Evolutionary conservation across 768 basidiomycete genomes (phyloP).

Genomic region (Lyophyllum atratum): DNA sequence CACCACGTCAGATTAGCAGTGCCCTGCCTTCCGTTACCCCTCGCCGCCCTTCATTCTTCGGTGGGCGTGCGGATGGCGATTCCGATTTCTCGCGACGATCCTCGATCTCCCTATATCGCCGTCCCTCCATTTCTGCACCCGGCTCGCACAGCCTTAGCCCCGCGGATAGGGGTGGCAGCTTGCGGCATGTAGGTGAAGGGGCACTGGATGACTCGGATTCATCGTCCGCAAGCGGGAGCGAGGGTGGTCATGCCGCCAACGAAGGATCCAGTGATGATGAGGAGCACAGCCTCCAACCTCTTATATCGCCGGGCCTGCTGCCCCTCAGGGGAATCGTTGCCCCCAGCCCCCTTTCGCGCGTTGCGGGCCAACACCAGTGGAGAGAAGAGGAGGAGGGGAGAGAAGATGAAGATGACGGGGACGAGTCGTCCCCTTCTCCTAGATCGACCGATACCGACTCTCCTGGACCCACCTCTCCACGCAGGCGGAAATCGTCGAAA

Average conservation of each 20-base stretch:
- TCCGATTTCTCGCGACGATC: constrained; percentile 34
- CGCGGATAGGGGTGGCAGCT: constrained; percentile 41
- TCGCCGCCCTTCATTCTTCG: constrained; percentile 38
- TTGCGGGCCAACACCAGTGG: constrained; percentile 57
- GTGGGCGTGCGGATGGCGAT: constrained; percentile 37
- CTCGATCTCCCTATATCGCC: constrained; percentile 37
- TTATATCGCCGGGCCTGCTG: constrained; percentile 36
- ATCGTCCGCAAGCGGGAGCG: constrained; percentile 41
- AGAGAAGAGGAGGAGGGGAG: constrained; percentile 44
- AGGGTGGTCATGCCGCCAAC: constrained; percentile 26
- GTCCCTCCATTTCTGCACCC: constrained; percentile 43
- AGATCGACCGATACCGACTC: constrained; percentile 68
- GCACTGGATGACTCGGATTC: constrained; percentile 81
- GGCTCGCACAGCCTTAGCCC: constrained; percentile 38
- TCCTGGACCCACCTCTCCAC: constrained; percentile 35
- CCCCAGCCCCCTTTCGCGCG: constrained; percentile 68
- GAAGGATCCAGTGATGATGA: constrained; percentile 39
- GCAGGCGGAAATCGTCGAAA: constrained; percentile 29
- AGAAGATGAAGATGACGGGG: constrained; percentile 44
- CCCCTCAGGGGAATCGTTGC: constrained; percentile 35
- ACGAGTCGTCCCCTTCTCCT: constrained; percentile 63
- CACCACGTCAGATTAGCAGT: constrained; percentile 46
- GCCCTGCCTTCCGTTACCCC: constrained; percentile 50
- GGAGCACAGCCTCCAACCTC: constrained; percentile 27
- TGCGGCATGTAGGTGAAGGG: constrained; percentile 74